Evolutionary conservation across 2,329 filamentous ascomycete genomes (phyloP), one percentile per base, ranked within the genome.

Genomic region (Elsinoe fawcettii): DNA sequence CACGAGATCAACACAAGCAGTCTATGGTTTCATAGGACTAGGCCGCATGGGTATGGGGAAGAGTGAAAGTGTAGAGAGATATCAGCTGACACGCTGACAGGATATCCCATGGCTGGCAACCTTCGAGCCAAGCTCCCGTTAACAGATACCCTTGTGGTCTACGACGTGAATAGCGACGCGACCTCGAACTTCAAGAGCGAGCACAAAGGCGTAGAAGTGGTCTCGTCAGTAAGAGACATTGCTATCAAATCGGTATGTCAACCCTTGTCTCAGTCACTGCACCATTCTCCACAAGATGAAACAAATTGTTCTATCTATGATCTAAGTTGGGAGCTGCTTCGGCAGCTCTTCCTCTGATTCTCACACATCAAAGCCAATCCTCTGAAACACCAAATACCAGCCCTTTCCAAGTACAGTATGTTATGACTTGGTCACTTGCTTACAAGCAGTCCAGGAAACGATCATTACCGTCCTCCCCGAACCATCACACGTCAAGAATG

Each of bases 391-490:
- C 34, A 37, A 12, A 37, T 37, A 12, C 34, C 34, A 63, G 63
- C 49, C 46, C 20, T 18, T 23, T 51, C 39, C 8, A 36, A n/a
- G n/a, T 37, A 47, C n/a, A n/a, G n/a, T n/a, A 16, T 32, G n/a
- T 41, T 34, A 16, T 22, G 16, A 55, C 18, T 55, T 43, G 27
- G 11, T 12, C 47, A 37, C 14, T 12, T 14, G 32, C 34, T 34
- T 16, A 39, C 12, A 4, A 34, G 20, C 22, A 14, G 5, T 14
- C 32, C 64, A 96, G 92, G 86, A 91, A 73, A 87, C 84, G 27
- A 83, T 95, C 61, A 84, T 99, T 57, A 95, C 91, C 11, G 90
- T 90, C 59, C 81, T 99, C 1, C 93, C 93, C 0, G 90, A 95
- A 65, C 90, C 92, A 1, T 80, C 85, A 25, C 92, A 97, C 68